Base-by-base conservation (phyloP, 495 filamentous ascomycete species). In the Cairneyella variabilis region DNA sequence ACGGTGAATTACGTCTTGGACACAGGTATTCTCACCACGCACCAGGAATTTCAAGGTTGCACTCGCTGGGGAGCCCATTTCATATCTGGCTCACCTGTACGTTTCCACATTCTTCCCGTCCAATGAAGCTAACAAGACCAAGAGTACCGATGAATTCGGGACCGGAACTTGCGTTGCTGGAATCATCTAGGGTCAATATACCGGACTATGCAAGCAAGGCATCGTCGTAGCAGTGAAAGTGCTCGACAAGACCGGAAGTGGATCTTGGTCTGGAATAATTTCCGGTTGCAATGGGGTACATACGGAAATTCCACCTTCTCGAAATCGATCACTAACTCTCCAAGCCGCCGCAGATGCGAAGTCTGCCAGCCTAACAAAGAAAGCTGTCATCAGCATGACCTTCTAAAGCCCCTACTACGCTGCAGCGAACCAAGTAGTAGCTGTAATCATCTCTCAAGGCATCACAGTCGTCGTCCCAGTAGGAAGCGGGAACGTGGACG, bases 281-380 rank as follows among this genome's bases (percentile, higher is more conserved):
- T 32, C 28, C 28, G 28, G 28, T 32, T 7, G 6, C 28, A 6
- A 32, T 7, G 6, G 28, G 28, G 28, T 32, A 32, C 14, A 6
- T 32, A 6, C 28, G 28, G 28, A 68, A 23, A 68, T 50, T 73
- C 9, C 58, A 67, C 23, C 62, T 66, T 39, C 14, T 43, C 37
- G 44, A 62, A 65, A 17, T 76, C 39, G 66, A 69, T 58, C 22
- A 63, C 46, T 64, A 34, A 66, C 62, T 32, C 28, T 14, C 7
- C 28, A 7, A 14, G 6, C 28, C 28, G 28, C 7, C 6, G 28
- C 28, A n/a, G n/a, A n/a, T n/a, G n/a, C n/a, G n/a, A n/a, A n/a
- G n/a, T n/a, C n/a, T n/a, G n/a, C n/a, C n/a, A n/a, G n/a, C n/a
- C n/a, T n/a, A n/a, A n/a, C n/a, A n/a, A n/a, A n/a, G n/a, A n/a